Base-by-base conservation (phyloP, 768 basidiomycete species). In the Glaciozyma martinii region DNA sequence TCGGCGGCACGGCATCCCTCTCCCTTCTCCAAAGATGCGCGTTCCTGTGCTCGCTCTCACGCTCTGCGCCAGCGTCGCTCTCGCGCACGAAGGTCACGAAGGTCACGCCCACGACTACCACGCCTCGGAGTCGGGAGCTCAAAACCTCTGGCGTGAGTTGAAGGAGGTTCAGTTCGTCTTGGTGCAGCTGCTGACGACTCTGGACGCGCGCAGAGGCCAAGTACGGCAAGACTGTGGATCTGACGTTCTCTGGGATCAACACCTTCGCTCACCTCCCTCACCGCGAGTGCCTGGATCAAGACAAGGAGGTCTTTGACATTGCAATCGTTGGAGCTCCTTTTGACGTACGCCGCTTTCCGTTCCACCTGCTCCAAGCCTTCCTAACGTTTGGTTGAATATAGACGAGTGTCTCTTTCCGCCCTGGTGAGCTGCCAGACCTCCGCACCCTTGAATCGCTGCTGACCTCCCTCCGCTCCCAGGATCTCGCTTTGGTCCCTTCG, bases 401-500 rank as follows among this genome's bases (percentile, higher is more conserved):
- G 71, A 89, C 87, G 1, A 81, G 78, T 2, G 83, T 84, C 8
- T 86, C 86, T 55, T 90, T 88, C 75, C 81, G 88, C 10, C 86
- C 87, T 2, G 90, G 89, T 7, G 15, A 27, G 50, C n/a, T 8
- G 8, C 21, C 4, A 1, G 42, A 5, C 37, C 13, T 23, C 16
- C n/a, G 9, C 12, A 5, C 7, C 25, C 12, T 42, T 4, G 32
- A 25, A 23, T 19, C 15, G 1, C 13, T 12, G 18, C 55, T 56
- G 21, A 56, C 21, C 29, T 33, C 30, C 7, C n/a, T 5, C 6
- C 13, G 15, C 23, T 25, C n/a, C 13, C 37, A 56, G 55, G 37
- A 56, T 90, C 90, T 18, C 83, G 90, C 13, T 93, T 93, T 77
- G 90, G 90, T 12, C 90, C 90, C 1, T 84, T 83, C 73, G 90